Base-by-base conservation (phyloP, 257 asterid species). In the Scutellaria baicalensis region DNA sequence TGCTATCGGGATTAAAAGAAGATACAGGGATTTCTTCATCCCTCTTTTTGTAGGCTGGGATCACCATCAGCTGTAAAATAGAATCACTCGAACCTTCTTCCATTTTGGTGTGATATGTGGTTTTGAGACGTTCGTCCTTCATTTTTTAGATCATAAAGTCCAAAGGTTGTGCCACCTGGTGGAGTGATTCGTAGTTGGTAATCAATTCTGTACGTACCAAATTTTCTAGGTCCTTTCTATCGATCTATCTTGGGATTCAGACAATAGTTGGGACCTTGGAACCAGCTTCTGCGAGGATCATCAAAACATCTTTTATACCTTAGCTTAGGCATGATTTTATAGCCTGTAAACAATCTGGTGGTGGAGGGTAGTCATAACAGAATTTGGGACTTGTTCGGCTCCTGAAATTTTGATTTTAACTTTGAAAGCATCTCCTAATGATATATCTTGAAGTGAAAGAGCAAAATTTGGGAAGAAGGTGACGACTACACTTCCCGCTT, bases 21-120 rank as follows among this genome's bases (percentile, higher is more conserved):
- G 8, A 0, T 0, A 59, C 1, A 0, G 4, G 31, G 2, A 8
- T n/a, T 3, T 1, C 7, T 0, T 14, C 8, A n/a, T 36, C 2
- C 0, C 0, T 1, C 0, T 0, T 0, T 2, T 1, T n/a, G 0
- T 36, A 4, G 8, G 9, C 13, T 0, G 33, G 65, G 3, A 0
- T 7, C 0, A 38, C 8, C 23, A 59, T 12, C 1, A 38, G 33
- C 5, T 59, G 65, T 4, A 59, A 59, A 33, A 14, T n/a, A 1
- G 48, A 7, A 0, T 11, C 27, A 23, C 27, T 23, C 1, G 39
- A 8, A 10, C 60, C 16, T 10, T 21, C 39, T 0, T 23, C 39
- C 0, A 3, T 1, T 0, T 8, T n/a, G 0, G 23, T 17, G 2
- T 57, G 31, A 12, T 1, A 33, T 0, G 12, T 33, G 0, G 44